Conservation (phyloP, 2,329 filamentous ascomycete species). For the Sarocladiaceae sp. region DNA sequence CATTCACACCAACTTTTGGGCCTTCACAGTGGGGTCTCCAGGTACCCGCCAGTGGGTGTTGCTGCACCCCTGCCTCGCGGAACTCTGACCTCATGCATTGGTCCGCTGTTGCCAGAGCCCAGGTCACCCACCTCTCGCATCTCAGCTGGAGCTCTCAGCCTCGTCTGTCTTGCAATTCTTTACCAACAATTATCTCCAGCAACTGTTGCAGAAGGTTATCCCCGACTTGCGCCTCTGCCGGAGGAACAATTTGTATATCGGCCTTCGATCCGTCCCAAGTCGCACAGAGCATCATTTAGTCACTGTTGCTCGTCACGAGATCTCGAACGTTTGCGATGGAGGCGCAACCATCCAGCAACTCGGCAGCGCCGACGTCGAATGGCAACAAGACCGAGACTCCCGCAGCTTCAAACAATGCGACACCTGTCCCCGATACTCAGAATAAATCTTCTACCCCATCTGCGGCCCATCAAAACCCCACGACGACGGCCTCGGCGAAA, state of each 20-base stretch:
- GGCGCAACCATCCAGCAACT: conserved; percentile 1
- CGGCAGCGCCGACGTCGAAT: conserved; percentile 2
- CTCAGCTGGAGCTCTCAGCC: background rate
- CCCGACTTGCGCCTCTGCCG: background rate
- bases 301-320: background rate
- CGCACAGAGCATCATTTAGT: background rate
- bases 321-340: conserved; percentile 1
- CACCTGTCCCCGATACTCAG: background rate
- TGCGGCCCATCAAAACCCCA: conserved; percentile 11
- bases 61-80: background rate
- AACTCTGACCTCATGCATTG: conserved; percentile 8
- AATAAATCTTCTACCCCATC: background rate
- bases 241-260: background rate
- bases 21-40: background rate
- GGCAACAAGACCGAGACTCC: background rate
- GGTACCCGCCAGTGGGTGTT: background rate
- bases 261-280: background rate
- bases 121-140: conserved; percentile 1
- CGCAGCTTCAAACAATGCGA: background rate
- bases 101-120: background rate
- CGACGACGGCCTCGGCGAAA: conserved; percentile 12
- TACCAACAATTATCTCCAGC: background rate
- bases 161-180: background rate
- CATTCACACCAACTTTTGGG: background rate
- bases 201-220: background rate